These are phyloP conservation scores for Monilinia fructicola DNA, from an alignment of 2,329 filamentous ascomycete genomes.

Conservation along the genomic window DNA sequence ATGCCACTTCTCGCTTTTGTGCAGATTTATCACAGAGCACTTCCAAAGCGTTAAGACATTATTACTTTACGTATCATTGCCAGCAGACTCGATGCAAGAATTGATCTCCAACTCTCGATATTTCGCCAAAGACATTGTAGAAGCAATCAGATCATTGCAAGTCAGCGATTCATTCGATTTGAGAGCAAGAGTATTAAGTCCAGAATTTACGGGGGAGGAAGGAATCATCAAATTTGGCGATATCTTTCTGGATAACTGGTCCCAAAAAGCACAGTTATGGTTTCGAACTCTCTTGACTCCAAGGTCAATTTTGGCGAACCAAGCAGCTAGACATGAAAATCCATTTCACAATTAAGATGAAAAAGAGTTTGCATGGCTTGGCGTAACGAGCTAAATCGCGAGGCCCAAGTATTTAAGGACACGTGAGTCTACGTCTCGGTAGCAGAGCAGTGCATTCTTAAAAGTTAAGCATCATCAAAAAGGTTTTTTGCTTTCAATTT, in stretches of 20 bases:
- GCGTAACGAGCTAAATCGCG: no score
- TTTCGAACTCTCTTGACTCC: background rate
- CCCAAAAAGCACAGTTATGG: background rate
- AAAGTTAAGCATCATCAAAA: background rate
- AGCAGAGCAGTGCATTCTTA: background rate
- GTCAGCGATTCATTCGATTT: background rate
- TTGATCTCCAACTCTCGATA: background rate
- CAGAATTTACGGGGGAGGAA: no score
- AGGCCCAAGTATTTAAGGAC: no score
- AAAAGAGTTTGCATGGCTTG: background rate
- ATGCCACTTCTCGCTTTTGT: background rate
- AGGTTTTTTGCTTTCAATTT: background rate
- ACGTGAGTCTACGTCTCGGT: background rate
- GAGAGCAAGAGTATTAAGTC: background rate
- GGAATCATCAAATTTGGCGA: background rate
- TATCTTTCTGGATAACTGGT: background rate
- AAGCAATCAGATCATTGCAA: background rate
- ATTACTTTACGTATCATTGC: background rate
- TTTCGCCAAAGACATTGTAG: background rate
- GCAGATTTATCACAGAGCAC: constrained; percentile 6
- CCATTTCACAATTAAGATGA: background rate
- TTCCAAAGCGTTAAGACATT: constrained; percentile 5
- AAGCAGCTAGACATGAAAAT: background rate
- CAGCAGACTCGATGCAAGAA: background rate
- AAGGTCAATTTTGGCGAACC: background rate